These are phyloP conservation scores for Fusarium robinianum DNA, from an alignment of 2,329 filamentous ascomycete species.

Conservation along the genomic window DNA sequence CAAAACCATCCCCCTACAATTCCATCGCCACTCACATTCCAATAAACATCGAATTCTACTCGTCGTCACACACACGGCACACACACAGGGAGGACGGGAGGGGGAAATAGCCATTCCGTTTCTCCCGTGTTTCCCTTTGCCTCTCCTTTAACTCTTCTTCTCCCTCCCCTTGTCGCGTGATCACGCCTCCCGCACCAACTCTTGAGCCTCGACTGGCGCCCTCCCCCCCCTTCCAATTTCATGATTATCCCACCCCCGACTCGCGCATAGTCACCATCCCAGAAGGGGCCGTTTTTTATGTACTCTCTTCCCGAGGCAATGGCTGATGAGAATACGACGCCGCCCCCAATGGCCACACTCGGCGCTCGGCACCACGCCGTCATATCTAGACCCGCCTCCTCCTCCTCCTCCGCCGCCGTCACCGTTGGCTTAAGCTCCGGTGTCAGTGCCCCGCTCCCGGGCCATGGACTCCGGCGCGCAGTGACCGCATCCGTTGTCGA, in stretches of 20 bases:
- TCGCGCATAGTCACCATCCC: too few relatives aligned
- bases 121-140: slow-evolving; percentile 5
- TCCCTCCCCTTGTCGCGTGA: slow-evolving; percentile 24
- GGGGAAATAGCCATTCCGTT: slow-evolving; percentile 1
- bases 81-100: too few relatives aligned
- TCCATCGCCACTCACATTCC: slow-evolving; percentile 29
- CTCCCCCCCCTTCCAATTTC: slow-evolving; percentile 2
- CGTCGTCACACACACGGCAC: slow-evolving; percentile 25
- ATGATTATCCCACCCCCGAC: not conserved
- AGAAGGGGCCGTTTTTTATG: too few relatives aligned
- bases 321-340: slow-evolving; percentile 28
- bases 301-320: slow-evolving; percentile 8
- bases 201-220: too few relatives aligned
- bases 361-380: slow-evolving; percentile 33
- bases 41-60: too few relatives aligned
- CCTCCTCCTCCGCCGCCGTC: too few relatives aligned
- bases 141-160: slow-evolving; percentile 3
- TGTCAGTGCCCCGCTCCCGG: slow-evolving; percentile 34
- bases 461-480: slow-evolving; percentile 48
- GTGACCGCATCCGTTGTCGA: slow-evolving; percentile 44
- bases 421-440: slow-evolving; percentile 36
- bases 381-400: slow-evolving; percentile 10
- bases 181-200: slow-evolving; percentile 15
- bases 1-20: not conserved
- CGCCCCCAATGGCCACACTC: slow-evolving; percentile 8